These are phyloP conservation scores for Neocatenulostroma microsporum DNA, from an alignment of 2,329 filamentous ascomycete species.

Conservation along the genomic window DNA sequence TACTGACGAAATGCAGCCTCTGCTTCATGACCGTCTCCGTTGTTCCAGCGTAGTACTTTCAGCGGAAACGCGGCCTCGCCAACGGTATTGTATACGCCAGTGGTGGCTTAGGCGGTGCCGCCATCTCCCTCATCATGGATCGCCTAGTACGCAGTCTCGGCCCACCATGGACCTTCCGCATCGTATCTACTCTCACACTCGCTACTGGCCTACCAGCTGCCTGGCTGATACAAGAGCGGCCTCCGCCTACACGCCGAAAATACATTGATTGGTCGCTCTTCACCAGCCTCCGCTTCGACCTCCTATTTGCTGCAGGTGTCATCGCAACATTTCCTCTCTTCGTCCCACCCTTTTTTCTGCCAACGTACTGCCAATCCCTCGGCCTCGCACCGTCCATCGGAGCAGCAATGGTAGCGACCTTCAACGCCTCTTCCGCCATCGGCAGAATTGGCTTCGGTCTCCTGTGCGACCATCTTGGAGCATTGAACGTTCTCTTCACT, in stretches of 20 bases:
- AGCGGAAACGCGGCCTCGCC: slow-evolving; percentile 38
- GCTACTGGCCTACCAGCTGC: slow-evolving; percentile 51
- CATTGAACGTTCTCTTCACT: slow-evolving; percentile 49
- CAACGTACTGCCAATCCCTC: slow-evolving; percentile 49
- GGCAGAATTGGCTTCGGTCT: slow-evolving; percentile 51
- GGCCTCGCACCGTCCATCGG: slow-evolving; percentile 44
- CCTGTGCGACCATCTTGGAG: slow-evolving; percentile 46
- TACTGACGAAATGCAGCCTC: background rate
- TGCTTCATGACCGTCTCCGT: slow-evolving; percentile 22
- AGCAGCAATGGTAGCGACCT: slow-evolving; percentile 42
- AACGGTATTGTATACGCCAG: slow-evolving; percentile 42
- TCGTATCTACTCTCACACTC: slow-evolving; percentile 45
- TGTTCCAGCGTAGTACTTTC: slow-evolving; percentile 44
- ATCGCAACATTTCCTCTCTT: slow-evolving; percentile 54
- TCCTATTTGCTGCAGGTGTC: slow-evolving; percentile 47
- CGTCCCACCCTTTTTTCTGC: slow-evolving; percentile 55
- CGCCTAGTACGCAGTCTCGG: slow-evolving; percentile 43
- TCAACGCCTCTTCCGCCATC: slow-evolving; percentile 53
- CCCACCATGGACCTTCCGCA: slow-evolving; percentile 35
- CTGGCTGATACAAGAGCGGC: slow-evolving; percentile 46
- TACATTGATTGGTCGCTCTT: slow-evolving; percentile 27
- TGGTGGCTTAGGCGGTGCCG: slow-evolving; percentile 47
- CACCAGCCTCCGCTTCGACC: slow-evolving; percentile 42
- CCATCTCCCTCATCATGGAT: slow-evolving; percentile 42
- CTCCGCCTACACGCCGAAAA: slow-evolving; percentile 18